Percentiles rank a stretch among this genome's conserved stretches.
phyloP scores from a whole-genome alignment of 208 protist genomes.

The Leishmania tarentolae region DNA sequence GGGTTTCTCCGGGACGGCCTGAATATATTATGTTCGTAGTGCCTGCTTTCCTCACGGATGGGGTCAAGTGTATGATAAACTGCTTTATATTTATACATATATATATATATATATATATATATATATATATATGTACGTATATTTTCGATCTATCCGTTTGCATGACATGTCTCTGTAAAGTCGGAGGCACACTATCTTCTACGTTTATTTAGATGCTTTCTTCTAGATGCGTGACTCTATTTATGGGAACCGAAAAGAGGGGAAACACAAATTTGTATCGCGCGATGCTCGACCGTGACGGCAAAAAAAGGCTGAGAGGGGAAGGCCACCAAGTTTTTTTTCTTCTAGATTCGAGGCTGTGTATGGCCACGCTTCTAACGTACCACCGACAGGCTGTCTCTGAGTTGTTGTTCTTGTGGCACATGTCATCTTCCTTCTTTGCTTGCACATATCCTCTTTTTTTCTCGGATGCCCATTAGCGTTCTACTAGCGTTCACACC shows the following conservation, averaged over 20 bases:
- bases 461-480: conserved; percentile 6
- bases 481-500: not conserved
- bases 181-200: not conserved
- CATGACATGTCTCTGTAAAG: no score
- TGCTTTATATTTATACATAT: no score
- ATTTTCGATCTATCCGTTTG: no score
- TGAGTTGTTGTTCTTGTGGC: not conserved
- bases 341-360: not conserved
- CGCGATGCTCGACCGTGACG: not conserved
- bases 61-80: not conserved
- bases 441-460: conserved; percentile 22
- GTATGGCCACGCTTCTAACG: not conserved
- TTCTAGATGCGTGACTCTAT: not conserved
- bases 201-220: conserved; percentile 19
- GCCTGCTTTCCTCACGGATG: not conserved
- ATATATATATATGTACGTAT: no score
- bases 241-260: not conserved
- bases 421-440: conserved; percentile 17
- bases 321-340: not conserved
- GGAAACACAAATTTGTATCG: not conserved
- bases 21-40: conserved; percentile 14
- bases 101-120: no score
- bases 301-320: not conserved
- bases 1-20: not conserved
- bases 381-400: not conserved